These are phyloP conservation scores for Hypseocharis bilobata DNA, from an alignment of 441 rosid species.

Conservation along the genomic window DNA sequence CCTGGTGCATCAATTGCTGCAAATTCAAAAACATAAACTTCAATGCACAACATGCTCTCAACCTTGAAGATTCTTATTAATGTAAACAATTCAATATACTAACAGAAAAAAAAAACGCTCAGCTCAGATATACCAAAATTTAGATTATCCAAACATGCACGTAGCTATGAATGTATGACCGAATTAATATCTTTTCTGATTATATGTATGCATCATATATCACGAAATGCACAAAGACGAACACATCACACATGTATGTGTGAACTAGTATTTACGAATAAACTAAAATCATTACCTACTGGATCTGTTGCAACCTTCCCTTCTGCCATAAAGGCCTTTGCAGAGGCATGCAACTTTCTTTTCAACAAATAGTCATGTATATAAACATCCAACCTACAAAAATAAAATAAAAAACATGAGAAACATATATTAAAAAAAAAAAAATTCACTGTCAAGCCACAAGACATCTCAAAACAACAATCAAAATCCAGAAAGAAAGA, in stretches of 20 bases:
- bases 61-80: neutral
- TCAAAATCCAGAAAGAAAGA: neutral
- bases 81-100: neutral
- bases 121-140: neutral
- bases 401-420: neutral
- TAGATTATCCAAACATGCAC: neutral
- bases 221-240: too few species aligned
- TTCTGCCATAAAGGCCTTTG: constrained; percentile 62
- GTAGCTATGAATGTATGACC: neutral
- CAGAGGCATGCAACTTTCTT: constrained; percentile 56
- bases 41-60: neutral
- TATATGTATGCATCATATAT: too few species aligned
- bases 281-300: constrained; percentile 42
- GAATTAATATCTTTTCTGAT: too few species aligned
- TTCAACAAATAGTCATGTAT: constrained; percentile 65
- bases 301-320: constrained; percentile 72
- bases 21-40: constrained; percentile 15
- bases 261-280: neutral
- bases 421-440: neutral
- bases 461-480: neutral
- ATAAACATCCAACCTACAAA: constrained; percentile 60
- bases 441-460: neutral
- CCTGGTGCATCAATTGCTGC: constrained; percentile 70
- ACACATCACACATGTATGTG: neutral
- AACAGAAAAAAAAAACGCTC: neutral